Evolutionary conservation across 176 grass and related monocot genomes (phyloP).

Genomic region (Phyllostachys edulis): DNA sequence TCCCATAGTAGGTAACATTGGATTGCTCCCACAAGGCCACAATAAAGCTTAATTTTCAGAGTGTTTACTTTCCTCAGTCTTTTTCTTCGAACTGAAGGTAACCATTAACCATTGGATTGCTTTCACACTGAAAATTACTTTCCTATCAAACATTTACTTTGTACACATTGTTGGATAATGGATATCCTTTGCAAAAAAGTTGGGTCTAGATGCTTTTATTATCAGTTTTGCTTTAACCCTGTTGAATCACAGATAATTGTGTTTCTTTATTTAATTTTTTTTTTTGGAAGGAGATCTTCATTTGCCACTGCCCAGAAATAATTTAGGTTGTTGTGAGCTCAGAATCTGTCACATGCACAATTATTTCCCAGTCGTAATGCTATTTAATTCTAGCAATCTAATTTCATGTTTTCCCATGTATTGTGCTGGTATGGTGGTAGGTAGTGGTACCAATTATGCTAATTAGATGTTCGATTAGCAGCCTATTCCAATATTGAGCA

Average conservation of each 20-base stretch:
- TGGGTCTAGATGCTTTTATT: constrained; percentile 5
- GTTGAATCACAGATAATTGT: background rate
- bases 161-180: background rate
- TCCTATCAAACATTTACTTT: background rate
- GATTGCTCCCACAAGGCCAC: background rate
- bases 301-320: constrained; percentile 2
- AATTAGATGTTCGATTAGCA: constrained; percentile 2
- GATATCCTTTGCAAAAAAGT: constrained; percentile 20
- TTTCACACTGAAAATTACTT: constrained; percentile 14
- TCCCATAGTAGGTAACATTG: background rate
- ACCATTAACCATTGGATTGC: constrained; percentile 20
- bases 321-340: background rate
- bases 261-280: background rate
- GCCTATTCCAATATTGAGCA: background rate
- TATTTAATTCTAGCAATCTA: background rate
- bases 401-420: constrained; percentile 5
- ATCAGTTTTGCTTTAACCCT: background rate
- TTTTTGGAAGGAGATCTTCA: background rate
- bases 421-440: background rate
- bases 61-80: constrained; percentile 1
- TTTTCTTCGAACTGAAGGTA: constrained; percentile 1
- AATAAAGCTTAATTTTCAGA: background rate
- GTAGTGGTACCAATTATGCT: background rate
- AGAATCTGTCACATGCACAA: background rate
- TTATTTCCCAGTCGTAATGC: background rate